Percentiles rank a stretch among this genome's conserved stretches.
Evolutionary conservation across 2,329 filamentous ascomycete genomes (phyloP).

Genomic region (Aureobasidium sp.): DNA sequence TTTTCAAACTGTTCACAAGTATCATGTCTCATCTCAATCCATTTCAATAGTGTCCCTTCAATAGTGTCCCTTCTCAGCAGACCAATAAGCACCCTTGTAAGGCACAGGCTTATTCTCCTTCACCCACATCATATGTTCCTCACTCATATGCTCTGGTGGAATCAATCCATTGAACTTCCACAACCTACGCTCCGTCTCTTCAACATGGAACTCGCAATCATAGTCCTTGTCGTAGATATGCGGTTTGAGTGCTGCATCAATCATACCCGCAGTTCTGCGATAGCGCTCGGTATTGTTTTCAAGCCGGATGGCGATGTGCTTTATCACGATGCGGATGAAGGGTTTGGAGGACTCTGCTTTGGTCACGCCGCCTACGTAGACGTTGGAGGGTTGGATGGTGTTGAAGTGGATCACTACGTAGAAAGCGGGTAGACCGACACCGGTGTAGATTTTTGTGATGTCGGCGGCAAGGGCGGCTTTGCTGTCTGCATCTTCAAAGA

Average conservation of each 20-base stretch:
- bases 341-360: constrained; percentile 22
- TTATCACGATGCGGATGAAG: constrained; percentile 33
- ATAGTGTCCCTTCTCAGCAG: neutral
- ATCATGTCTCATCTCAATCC: neutral
- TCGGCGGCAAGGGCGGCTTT: constrained; percentile 30
- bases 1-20: no score
- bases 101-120: constrained; percentile 21
- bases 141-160: constrained; percentile 31
- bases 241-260: constrained; percentile 35
- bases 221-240: constrained; percentile 35
- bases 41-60: neutral
- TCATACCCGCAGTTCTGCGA: constrained; percentile 18
- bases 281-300: constrained; percentile 19
- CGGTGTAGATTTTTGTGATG: constrained; percentile 37
- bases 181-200: constrained; percentile 37
- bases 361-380: constrained; percentile 30
- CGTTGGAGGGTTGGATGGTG: constrained; percentile 22
- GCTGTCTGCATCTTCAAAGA: constrained; percentile 27
- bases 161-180: constrained; percentile 40
- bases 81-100: constrained; percentile 21
- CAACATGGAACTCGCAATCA: constrained; percentile 39
- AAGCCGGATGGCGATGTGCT: constrained; percentile 29
- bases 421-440: constrained; percentile 35
- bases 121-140: constrained; percentile 33
- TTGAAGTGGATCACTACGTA: constrained; percentile 40